Percentiles rank a stretch among this genome's conserved stretches.
Evolutionary conservation across 2,329 filamentous ascomycete genomes (phyloP).

Genomic region (Zymoseptoria crescenta): DNA sequence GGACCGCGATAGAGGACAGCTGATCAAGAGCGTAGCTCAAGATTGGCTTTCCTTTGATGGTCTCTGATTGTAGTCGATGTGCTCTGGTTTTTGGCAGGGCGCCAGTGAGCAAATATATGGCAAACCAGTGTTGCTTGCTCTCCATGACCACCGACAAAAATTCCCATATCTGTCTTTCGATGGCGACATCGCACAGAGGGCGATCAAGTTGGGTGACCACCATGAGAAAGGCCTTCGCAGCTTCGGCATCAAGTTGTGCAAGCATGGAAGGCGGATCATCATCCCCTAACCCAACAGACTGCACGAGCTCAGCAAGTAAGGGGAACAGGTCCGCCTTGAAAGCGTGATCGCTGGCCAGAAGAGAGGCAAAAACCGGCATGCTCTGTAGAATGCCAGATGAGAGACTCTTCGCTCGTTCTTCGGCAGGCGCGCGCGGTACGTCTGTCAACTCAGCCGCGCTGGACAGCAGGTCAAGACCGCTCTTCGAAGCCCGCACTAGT

Average conservation of each 20-base stretch:
- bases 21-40: constrained; percentile 65
- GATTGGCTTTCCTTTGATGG: constrained; percentile 54
- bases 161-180: constrained; percentile 68
- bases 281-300: constrained; percentile 23
- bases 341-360: constrained; percentile 18
- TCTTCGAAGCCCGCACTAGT: constrained; percentile 15
- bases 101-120: constrained; percentile 84
- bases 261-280: constrained; percentile 90
- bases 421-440: neutral
- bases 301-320: constrained; percentile 18
- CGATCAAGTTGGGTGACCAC: constrained; percentile 69
- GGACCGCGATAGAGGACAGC: constrained; percentile 54
- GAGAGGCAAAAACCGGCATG: constrained; percentile 17
- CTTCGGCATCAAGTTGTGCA: constrained; percentile 74
- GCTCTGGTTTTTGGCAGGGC: constrained; percentile 67
- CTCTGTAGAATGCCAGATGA: constrained; percentile 13
- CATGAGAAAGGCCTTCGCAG: constrained; percentile 75
- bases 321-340: constrained; percentile 18
- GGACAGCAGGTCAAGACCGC: constrained; percentile 5
- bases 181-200: constrained; percentile 58
- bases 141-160: constrained; percentile 80
- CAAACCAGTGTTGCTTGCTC: constrained; percentile 92
- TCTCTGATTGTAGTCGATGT: constrained; percentile 44
- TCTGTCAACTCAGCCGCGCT: neutral
- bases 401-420: constrained; percentile 9